Base-by-base conservation (phyloP, 441 rosid species). In the Aquilaria agallochum region DNA sequence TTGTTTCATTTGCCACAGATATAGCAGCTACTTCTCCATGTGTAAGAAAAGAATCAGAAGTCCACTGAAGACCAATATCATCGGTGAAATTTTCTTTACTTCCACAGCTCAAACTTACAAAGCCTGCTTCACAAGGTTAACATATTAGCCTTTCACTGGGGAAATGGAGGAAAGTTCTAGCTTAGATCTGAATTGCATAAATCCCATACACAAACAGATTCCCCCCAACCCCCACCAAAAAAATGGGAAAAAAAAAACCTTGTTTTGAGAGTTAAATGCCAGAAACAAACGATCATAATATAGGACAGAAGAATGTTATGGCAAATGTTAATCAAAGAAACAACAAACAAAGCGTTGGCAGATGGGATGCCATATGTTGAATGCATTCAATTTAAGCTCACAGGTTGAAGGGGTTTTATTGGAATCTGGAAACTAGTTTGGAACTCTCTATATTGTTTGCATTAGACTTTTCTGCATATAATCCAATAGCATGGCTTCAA, bases 91-190 rank as follows among this genome's bases (percentile, higher is more conserved):
- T 84, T 55, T 70, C 83, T 32, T 74, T 72, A 46, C 97, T 93
- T 56, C 99, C 99, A 70, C 99, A 95, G 58, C 88, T 80, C 73
- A 95, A 78, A 72, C 99, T 95, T 72, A 95, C 84, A 71, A 92
- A 95, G 74, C 96, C 99, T 95, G 90, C 61, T 68, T 69, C 59
- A 68, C 47, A 57, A 14, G 27, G 53, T 71, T 60, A 32, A 62
- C 20, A 58, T 32, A 57, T 71, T 66, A 67, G 49, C 33, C 49
- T 7, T 42, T 20, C 27, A 59, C 55, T 50, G 53, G 59, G 46
- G 12, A 15, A 55, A 56, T 36, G 42, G 5, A 15, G 53, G 2
- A 50, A 50, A 2, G 15, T 10, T 50, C 53, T 50, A 13, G 53
- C 15, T 2, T 12, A 50, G 7, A 50, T 5, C 53, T 50, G 2